These are phyloP conservation scores for Urtica urens DNA, from an alignment of 306 rosid genomes.

Conservation along the genomic window DNA sequence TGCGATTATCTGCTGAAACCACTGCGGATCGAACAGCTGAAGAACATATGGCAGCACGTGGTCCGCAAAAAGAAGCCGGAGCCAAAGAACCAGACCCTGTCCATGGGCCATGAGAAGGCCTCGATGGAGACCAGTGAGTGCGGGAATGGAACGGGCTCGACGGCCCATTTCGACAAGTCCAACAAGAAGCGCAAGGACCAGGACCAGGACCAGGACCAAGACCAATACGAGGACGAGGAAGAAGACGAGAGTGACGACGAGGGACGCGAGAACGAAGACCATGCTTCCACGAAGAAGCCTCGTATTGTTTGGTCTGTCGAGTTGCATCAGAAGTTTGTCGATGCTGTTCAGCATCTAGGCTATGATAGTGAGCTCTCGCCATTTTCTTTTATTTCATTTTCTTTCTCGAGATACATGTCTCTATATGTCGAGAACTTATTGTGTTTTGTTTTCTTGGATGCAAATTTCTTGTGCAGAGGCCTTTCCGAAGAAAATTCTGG, in stretches of 20 bases:
- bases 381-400: background rate
- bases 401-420: slow-evolving; percentile 9
- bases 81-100: slow-evolving; percentile 29
- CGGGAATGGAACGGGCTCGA: slow-evolving; percentile 22
- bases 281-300: slow-evolving; percentile 46
- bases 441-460: background rate
- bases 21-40: slow-evolving; percentile 59
- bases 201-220: slow-evolving; percentile 44
- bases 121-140: slow-evolving; percentile 17
- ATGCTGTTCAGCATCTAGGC: slow-evolving; percentile 58
- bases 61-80: slow-evolving; percentile 49
- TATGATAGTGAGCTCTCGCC: slow-evolving; percentile 73
- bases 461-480: slow-evolving; percentile 47
- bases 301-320: slow-evolving; percentile 63
- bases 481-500: slow-evolving; percentile 75
- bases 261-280: slow-evolving; percentile 43
- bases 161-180: slow-evolving; percentile 19
- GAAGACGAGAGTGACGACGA: slow-evolving; percentile 40
- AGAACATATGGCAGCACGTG: slow-evolving; percentile 88
- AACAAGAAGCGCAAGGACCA: slow-evolving; percentile 47
- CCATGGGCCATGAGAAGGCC: slow-evolving; percentile 17
- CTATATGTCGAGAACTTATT: background rate
- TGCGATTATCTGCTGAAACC: slow-evolving; percentile 81
- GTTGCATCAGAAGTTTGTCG: slow-evolving; percentile 60
- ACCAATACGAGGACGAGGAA: slow-evolving; percentile 41